phyloP scores from a whole-genome alignment of 164 flowering plant species.

The Annona cherimola region DNA sequence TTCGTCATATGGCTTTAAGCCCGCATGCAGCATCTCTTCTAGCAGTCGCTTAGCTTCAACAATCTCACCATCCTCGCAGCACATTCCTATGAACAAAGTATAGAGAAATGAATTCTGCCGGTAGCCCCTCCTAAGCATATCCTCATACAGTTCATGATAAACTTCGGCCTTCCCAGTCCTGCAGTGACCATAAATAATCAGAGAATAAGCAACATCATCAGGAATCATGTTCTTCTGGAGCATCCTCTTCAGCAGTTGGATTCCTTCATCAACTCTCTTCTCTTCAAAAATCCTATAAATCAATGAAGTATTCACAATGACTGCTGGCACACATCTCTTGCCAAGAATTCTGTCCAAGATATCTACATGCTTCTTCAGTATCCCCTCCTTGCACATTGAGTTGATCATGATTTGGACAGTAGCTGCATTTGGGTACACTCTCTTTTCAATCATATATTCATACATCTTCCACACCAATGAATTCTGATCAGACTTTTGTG shows the following conservation, averaged over 20 bases:
- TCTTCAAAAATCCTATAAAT: conserved; percentile 51
- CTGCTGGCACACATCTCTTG: conserved; percentile 54
- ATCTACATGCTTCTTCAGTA: conserved; percentile 42
- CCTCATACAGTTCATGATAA: conserved; percentile 46
- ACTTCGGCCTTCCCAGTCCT: conserved; percentile 35
- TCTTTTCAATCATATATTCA: conserved; percentile 55
- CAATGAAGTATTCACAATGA: conserved; percentile 63
- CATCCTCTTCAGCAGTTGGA: conserved; percentile 59
- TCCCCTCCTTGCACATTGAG: conserved; percentile 77
- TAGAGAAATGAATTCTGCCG: conserved; percentile 54
- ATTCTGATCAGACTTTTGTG: conserved; percentile 42
- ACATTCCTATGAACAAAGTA: conserved; percentile 52
- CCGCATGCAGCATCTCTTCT: conserved; percentile 52
- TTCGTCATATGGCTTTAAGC: conserved; percentile 59
- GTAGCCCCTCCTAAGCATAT: conserved; percentile 72
- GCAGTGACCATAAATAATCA: conserved; percentile 50
- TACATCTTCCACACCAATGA: conserved; percentile 62
- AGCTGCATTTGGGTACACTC: conserved; percentile 61
- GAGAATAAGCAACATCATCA: conserved; percentile 58
- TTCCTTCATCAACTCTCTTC: conserved; percentile 51
- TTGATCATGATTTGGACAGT: conserved; percentile 44
- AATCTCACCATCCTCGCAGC: conserved; percentile 37
- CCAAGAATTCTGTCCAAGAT: conserved; percentile 56
- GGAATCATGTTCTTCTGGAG: conserved; percentile 61
- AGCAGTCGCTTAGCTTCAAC: conserved; percentile 47